These are phyloP conservation scores for Phytopythium ostracodes DNA, from an alignment of 352 stramenopile species.

Conservation along the genomic window DNA sequence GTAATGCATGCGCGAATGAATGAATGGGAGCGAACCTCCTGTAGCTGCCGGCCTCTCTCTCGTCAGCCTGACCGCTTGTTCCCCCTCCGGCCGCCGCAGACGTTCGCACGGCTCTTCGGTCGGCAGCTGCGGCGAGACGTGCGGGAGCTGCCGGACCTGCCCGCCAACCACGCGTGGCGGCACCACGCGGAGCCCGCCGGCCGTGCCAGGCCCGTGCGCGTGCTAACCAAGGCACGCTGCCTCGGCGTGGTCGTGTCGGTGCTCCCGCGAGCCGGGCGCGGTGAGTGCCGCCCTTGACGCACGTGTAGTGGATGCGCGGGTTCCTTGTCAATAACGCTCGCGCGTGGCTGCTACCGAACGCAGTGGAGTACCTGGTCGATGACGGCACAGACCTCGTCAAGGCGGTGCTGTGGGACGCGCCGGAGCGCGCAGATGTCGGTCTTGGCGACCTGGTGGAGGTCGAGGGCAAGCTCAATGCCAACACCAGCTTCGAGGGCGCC, in stretches of 20 bases:
- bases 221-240: slow-evolving; percentile 72
- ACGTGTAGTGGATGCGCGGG: background rate
- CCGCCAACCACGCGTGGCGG: slow-evolving; percentile 54
- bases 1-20: slow-evolving; percentile 24
- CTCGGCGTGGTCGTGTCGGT: slow-evolving; percentile 57
- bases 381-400: slow-evolving; percentile 67
- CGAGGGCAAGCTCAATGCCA: slow-evolving; percentile 68
- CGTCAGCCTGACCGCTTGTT: too few species aligned
- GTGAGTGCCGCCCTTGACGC: slow-evolving; percentile 17
- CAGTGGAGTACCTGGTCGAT: slow-evolving; percentile 73
- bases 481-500: slow-evolving; percentile 33
- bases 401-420: slow-evolving; percentile 40
- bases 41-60: too few species aligned
- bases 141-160: slow-evolving; percentile 41
- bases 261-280: slow-evolving; percentile 42
- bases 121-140: slow-evolving; percentile 39
- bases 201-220: slow-evolving; percentile 17
- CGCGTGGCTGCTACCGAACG: background rate
- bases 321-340: background rate
- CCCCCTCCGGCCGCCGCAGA: slow-evolving; percentile 22
- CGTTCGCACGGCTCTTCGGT: slow-evolving; percentile 61
- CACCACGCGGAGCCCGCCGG: slow-evolving; percentile 8
- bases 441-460: slow-evolving; percentile 74
- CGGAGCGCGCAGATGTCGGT: background rate
- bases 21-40: too few species aligned